phyloP scores from a whole-genome alignment of 2,329 filamentous ascomycete genomes.

The Hypoxylon sp. region DNA sequence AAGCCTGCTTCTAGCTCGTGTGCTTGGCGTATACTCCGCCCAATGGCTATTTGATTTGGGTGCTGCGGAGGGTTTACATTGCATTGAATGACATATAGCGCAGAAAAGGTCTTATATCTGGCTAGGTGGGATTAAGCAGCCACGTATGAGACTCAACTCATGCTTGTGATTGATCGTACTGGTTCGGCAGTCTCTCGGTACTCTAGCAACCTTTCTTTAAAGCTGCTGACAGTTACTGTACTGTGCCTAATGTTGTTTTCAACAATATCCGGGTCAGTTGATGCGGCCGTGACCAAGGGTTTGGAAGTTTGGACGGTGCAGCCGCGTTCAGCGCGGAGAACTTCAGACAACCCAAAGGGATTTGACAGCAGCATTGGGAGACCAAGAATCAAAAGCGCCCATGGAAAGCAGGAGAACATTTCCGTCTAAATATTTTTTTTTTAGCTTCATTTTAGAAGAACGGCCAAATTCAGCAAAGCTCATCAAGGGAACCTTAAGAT shows the following conservation, averaged over 20 bases:
- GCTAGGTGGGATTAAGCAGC: constrained; percentile 52
- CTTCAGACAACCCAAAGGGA: constrained; percentile 21
- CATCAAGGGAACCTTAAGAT: constrained; percentile 42
- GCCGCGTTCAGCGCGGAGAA: constrained; percentile 44
- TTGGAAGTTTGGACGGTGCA: constrained; percentile 38
- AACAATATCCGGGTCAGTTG: constrained; percentile 38
- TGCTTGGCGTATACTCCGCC: constrained; percentile 42
- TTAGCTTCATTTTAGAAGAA: constrained; percentile 48
- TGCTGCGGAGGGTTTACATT: constrained; percentile 46
- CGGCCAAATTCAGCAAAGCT: constrained; percentile 45
- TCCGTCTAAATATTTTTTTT: constrained; percentile 46
- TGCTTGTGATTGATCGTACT: constrained; percentile 44
- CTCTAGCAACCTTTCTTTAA: constrained; percentile 42
- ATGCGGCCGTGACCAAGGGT: constrained; percentile 44
- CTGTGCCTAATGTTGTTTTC: constrained; percentile 39
- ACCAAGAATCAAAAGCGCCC: constrained; percentile 29
- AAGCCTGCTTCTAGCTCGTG: constrained; percentile 43
- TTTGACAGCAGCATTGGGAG: constrained; percentile 33
- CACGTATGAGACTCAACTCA: constrained; percentile 47
- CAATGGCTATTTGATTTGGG: constrained; percentile 43
- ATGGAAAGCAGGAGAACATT: constrained; percentile 27
- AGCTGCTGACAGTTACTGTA: constrained; percentile 41
- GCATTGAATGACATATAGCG: constrained; percentile 48
- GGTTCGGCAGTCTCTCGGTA: constrained; percentile 42
- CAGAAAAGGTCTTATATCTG: constrained; percentile 49